Base-by-base conservation (phyloP, 352 stramenopile species). In the Phytophthora pistaciae region DNA sequence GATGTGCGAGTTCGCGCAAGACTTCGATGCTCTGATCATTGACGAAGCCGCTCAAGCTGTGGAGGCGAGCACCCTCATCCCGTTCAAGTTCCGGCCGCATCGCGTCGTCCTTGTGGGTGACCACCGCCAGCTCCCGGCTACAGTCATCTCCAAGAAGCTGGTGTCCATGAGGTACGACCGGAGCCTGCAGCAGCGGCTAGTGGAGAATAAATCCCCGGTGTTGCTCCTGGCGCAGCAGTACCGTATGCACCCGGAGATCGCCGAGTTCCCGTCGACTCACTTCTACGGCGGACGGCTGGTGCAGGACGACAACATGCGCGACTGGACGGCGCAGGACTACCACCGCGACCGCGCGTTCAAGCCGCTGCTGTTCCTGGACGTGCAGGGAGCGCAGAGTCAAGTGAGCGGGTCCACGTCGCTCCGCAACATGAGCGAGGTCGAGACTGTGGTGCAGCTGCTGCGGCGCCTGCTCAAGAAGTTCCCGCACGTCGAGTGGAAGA, bases 21-120 rank as follows among this genome's bases (percentile, higher is more conserved):
- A 96, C 33, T 99, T 99, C 71, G 98, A 99, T 75, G 84, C 98
- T 6, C 83, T 99, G 4, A 87, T 99, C 40, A 98, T 99, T 58
- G 98, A 99, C 74, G 98, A 99, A 77, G 98, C 97, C 5, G 98
- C 97, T 2, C 97, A 99, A 79, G 96, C 96, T 3, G 83, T 99
- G 25, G 98, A 99, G 74, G 94, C 93, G 9, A 98, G 90, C 11
- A 96, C 95, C 60, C 98, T 98, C 75, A 99, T 99, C 75, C 97
- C 97, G n/a, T 88, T 99, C 57, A 93, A 97, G 72, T 98, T 97
- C 27, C 87, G 90, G 52, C 87, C 91, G 7, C 83, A 91, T 20
- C 83, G 87, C 33, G 58, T 91, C 36, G 84, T 98, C 8, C 75
- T 98, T 14, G 94, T 97, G 0, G 95, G 93, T 16, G 98, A 99